Base-by-base conservation (phyloP, 805 yeast genomes). In the Saturnispora dispora region DNA sequence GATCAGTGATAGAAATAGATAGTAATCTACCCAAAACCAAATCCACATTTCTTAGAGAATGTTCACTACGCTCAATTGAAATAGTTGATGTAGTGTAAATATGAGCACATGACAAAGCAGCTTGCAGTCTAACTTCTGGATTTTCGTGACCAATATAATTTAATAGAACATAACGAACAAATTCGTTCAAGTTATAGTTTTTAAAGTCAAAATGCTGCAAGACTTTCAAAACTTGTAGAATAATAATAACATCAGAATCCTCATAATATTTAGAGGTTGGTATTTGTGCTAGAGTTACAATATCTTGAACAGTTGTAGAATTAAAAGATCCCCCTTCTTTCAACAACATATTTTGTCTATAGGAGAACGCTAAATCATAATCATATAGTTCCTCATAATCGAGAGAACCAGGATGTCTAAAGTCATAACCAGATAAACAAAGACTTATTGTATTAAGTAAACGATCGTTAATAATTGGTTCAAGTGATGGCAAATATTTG, bases 391-490 rank as follows among this genome's bases (percentile, higher is more conserved):
- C 71, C 28, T 76, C 71, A 23, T 82, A 80, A 55, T 78, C 80
- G 2, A 96, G 96, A 15, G 93, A 80, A 0, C 96, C 97, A 0
- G 96, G 96, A 41, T 85, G 86, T 50, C 77, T 79, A 63, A 86
- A 91, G 8, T 79, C 77, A 53, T 81, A 82, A 1, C 98, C 97
- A 2, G 93, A 83, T 28, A 91, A 71, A 11, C 87, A 87, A 47
- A 75, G 73, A 57, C 95, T 84, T 32, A 91, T 71, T 9, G 83
- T 71, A 56, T 85, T 83, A 43, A 91, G 71, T 22, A 89, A 69
- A 53, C 85, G 79, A 48, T 80, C 82, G 60, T 85, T 83, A 20
- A 91, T 83, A 3, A 81, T 73, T 3, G 81, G 79, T 46, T 85
- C 85, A 22, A 91, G 69, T 0, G 96, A 86, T 0, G 96, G 96